phyloP scores from a whole-genome alignment of 306 rosid species.

The Casuarina glauca region DNA sequence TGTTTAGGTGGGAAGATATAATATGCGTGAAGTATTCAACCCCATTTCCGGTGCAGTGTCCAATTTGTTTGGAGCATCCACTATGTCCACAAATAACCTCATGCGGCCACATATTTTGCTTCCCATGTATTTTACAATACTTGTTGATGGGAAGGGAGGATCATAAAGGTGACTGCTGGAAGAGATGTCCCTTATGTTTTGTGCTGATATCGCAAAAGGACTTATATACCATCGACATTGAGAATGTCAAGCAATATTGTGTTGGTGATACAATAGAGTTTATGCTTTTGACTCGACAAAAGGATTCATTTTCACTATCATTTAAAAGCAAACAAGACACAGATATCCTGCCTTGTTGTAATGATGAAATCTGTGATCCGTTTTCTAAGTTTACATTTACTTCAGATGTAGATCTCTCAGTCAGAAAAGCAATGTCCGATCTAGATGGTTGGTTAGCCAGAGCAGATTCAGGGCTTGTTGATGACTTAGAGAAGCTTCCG shows the following conservation, averaged over 20 bases:
- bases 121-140: conserved; percentile 86
- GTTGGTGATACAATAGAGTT: conserved; percentile 74
- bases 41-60: conserved; percentile 78
- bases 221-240: conserved; percentile 73
- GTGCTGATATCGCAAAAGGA: conserved; percentile 82
- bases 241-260: conserved; percentile 60
- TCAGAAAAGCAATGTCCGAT: conserved; percentile 76
- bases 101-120: conserved; percentile 94
- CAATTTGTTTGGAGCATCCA: conserved; percentile 93
- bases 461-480: conserved; percentile 89
- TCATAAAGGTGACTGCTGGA: conserved; percentile 87
- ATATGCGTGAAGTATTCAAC: conserved; percentile 78
- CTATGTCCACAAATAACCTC: conserved; percentile 94
- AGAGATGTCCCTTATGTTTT: conserved; percentile 93
- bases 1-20: conserved; percentile 94
- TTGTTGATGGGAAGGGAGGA: conserved; percentile 88
- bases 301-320: conserved; percentile 55
- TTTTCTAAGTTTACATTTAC: conserved; percentile 88
- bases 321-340: conserved; percentile 50
- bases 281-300: conserved; percentile 64
- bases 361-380: conserved; percentile 51
- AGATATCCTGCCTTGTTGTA: conserved; percentile 26
- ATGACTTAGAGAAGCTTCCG: conserved; percentile 91
- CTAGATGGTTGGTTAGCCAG: conserved; percentile 89
- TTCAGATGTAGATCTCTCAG: conserved; percentile 83